Base-by-base conservation (phyloP, 495 filamentous ascomycete genomes). In the Penicillium maclennaniae region DNA sequence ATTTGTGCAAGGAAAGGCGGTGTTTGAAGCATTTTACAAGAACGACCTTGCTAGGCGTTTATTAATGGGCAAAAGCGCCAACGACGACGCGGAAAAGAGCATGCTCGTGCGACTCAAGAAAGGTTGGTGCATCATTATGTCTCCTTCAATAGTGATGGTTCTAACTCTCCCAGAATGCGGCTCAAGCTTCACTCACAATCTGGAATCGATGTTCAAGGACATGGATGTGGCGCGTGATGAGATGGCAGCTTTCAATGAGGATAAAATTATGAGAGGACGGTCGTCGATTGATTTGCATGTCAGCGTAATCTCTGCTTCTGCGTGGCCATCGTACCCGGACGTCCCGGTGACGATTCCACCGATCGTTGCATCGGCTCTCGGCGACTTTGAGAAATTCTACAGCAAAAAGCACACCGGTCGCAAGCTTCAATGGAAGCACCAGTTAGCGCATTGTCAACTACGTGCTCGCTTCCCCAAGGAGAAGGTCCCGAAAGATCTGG, bases 181-280 rank as follows among this genome's bases (percentile, higher is more conserved):
- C 23, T 85, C 88, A 3, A 85, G 79, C 56, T 97, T 97, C 65
- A 97, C 95, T 1, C 89, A 96, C 59, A 97, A 99, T 61, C 79
- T 99, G 2, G 93, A 99, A 68, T 87, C 90, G 31, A 99, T 99
- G 93, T 97, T 99, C 76, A 96, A 95, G 63, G 93, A 99, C 61
- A 88, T 97, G 68, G 92, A 96, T 55, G 78, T 97, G 47, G 87
- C 86, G 12, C 82, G 84, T 31, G 92, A 96, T 52, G 90, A 95
- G 61, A 91, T 96, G 78, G 51, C 68, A 5, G 84, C 86, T 0
- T 97, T 91, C 73, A 91, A 83, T 53, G 72, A 78, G 45, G 74
- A 45, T 14, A 53, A 64, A 38, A 47, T 75, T 34, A 73, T 78
- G 15, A 73, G 73, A 37, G 61, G 75, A 34, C 77, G 73, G 36